These are phyloP conservation scores for Moricandia arvensis DNA, from an alignment of 345 rosid genomes.

Conservation along the genomic window DNA sequence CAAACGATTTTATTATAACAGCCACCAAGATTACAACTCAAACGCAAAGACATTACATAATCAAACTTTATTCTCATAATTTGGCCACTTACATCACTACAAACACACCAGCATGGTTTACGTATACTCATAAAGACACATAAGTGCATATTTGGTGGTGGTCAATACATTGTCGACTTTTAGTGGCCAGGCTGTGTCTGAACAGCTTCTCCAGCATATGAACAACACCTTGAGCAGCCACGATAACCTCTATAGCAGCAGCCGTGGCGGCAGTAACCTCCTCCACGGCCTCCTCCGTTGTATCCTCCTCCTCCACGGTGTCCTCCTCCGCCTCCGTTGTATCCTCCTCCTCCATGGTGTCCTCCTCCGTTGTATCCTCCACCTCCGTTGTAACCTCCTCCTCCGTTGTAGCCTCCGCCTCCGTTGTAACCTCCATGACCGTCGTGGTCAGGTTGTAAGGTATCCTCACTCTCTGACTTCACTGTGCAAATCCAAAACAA, in stretches of 20 bases:
- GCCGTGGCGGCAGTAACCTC: not conserved
- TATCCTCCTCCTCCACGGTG: conserved; percentile 13
- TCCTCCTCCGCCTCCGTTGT: not conserved
- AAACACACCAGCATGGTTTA: conserved; percentile 18
- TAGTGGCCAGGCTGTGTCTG: conserved; percentile 20
- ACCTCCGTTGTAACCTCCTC: not conserved
- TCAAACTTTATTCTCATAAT: not conserved
- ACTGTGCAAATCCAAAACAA: not conserved
- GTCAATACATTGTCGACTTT: not conserved
- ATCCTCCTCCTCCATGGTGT: not conserved
- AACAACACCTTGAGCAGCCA: conserved; percentile 20
- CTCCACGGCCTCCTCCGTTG: conserved; percentile 11
- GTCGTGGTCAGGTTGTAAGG: conserved; percentile 9
- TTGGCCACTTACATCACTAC: not conserved
- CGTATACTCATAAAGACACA: not conserved
- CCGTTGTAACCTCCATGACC: not conserved
- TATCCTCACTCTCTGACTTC: conserved; percentile 15
- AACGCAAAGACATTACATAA: conserved; percentile 3
- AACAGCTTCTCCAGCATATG: conserved; percentile 26
- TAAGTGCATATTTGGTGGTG: not conserved
- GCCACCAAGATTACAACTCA: not conserved
- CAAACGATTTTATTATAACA: not conserved
- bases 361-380: conserved; percentile 19
- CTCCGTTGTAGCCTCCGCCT: not conserved
- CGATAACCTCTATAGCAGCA: conserved; percentile 19